Evolutionary conservation across 2,329 filamentous ascomycete genomes (phyloP), one percentile per base, ranked within the genome.

Genomic region (Trichoderma atroviride): DNA sequence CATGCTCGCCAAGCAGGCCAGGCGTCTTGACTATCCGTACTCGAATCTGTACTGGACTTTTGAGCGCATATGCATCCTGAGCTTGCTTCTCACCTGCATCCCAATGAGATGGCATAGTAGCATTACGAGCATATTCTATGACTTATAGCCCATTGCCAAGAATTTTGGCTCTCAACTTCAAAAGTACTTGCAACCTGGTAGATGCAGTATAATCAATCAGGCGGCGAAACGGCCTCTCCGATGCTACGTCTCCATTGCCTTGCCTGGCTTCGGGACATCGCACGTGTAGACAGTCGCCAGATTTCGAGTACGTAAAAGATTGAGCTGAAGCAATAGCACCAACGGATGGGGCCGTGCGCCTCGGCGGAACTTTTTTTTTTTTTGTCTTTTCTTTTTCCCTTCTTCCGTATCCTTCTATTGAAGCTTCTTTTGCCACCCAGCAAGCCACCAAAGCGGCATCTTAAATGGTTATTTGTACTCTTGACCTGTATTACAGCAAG

Each of bases 281-380:
- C 61, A 64, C 33, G 31, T 64, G 61, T 55, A 37, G 27, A 24
- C 35, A 3, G 14, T n/a, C 31, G 22, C 13, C 5, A 10, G 31
- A 55, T 55, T 64, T 50, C 24, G 11, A 64, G 61, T 64, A 64
- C 61, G 61, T 64, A 64, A 64, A 33, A 64, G 16, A 55, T 40
- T 55, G n/a, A 10, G 40, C 14, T 63, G 60, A 29, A 55, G 9
- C 47, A 24, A 22, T 50, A 22, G 47, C 22, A 24, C 47, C 22
- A 50, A 50, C 11, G 19, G 47, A 50, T n/a, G 47, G 47, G 61
- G 47, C 47, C 47, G 47, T 31, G 40, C 7, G 47, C 19, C 24
- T 47, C 43, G 43, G 43, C 13, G 61, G 61, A 50, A 64, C 56
- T 40, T 59, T 59, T 59, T 37, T 37, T 37, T 37, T 7, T 40